These are phyloP conservation scores for Oidiodendron maius DNA, from an alignment of 495 filamentous ascomycete species.

Conservation along the genomic window DNA sequence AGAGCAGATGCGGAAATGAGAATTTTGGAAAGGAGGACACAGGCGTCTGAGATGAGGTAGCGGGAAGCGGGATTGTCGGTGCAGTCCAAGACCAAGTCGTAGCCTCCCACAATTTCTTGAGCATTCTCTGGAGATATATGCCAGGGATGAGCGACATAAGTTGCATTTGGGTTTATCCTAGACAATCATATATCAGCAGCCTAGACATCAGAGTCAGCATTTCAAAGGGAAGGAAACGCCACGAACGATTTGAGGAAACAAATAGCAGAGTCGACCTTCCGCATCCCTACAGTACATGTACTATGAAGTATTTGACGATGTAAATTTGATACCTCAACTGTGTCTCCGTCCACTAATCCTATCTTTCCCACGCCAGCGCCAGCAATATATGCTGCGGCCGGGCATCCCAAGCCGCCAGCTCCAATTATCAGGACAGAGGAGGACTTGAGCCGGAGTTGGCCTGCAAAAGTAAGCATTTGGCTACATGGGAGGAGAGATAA, in stretches of 20 bases:
- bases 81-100: slow-evolving; percentile 88
- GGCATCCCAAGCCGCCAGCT: slow-evolving; percentile 87
- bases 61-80: slow-evolving; percentile 88
- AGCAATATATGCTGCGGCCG: slow-evolving; percentile 83
- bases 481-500: not conserved
- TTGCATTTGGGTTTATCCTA: slow-evolving; percentile 57
- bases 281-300: slow-evolving; percentile 61
- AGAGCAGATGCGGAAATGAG: slow-evolving; percentile 86
- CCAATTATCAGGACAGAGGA: slow-evolving; percentile 79
- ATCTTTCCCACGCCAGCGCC: slow-evolving; percentile 81
- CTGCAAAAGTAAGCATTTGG: slow-evolving; percentile 32
- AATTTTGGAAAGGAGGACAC: slow-evolving; percentile 70
- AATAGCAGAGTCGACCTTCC: slow-evolving; percentile 77
- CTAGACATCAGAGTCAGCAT: not conserved
- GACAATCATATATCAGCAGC: not conserved
- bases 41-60: slow-evolving; percentile 88
- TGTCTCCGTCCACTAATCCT: slow-evolving; percentile 82
- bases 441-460: slow-evolving; percentile 70
- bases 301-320: slow-evolving; percentile 86
- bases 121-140: slow-evolving; percentile 63
- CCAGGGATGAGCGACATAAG: slow-evolving; percentile 51
- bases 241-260: slow-evolving; percentile 57
- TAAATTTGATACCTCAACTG: slow-evolving; percentile 83
- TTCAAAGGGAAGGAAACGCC: not conserved
- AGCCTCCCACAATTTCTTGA: slow-evolving; percentile 52